Conservation (phyloP, 2,329 filamentous ascomycete genomes). For the Pyricularia pennisetigena region DNA sequence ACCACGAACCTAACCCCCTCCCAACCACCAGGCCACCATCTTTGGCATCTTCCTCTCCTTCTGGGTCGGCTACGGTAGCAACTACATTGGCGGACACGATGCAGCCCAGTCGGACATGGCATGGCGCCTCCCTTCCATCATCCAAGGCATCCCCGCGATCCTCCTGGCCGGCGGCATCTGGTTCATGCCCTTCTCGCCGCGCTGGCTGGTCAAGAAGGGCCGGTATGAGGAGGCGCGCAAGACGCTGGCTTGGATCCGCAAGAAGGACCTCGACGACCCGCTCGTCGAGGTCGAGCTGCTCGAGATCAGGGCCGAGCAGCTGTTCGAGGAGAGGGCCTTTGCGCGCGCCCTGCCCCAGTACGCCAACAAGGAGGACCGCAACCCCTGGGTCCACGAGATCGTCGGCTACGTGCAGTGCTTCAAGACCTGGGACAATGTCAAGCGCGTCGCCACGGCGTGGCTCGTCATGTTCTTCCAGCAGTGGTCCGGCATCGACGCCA, state of each 20-base stretch:
- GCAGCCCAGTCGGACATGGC: constrained; percentile 29
- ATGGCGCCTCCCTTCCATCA: constrained; percentile 33
- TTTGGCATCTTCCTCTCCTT: constrained; percentile 43
- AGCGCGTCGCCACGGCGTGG: constrained; percentile 27
- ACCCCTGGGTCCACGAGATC: constrained; percentile 30
- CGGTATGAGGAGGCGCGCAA: constrained; percentile 13
- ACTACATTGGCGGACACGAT: constrained; percentile 31
- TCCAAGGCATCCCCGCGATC: constrained; percentile 30
- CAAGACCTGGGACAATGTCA: constrained; percentile 37
- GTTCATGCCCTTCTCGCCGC: constrained; percentile 41
- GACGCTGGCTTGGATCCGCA: constrained; percentile 18
- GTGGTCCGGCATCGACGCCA: constrained; percentile 18
- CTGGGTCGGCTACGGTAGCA: constrained; percentile 34
- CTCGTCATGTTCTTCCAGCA: constrained; percentile 33
- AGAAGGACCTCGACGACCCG: constrained; percentile 18
- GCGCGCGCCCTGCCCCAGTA: constrained; percentile 32
- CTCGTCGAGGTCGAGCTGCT: constrained; percentile 31
- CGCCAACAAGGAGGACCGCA: constrained; percentile 27
- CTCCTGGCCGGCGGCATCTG: constrained; percentile 23
- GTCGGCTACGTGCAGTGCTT: constrained; percentile 39
- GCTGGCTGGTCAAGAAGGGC: constrained; percentile 28
- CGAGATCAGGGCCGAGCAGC: constrained; percentile 34
- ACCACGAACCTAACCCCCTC: background rate
- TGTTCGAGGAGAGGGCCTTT: constrained; percentile 31
- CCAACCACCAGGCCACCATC: constrained; percentile 32